Conservation (phyloP, 2,329 filamentous ascomycete species). For the Pseudogymnoascus sp. region DNA sequence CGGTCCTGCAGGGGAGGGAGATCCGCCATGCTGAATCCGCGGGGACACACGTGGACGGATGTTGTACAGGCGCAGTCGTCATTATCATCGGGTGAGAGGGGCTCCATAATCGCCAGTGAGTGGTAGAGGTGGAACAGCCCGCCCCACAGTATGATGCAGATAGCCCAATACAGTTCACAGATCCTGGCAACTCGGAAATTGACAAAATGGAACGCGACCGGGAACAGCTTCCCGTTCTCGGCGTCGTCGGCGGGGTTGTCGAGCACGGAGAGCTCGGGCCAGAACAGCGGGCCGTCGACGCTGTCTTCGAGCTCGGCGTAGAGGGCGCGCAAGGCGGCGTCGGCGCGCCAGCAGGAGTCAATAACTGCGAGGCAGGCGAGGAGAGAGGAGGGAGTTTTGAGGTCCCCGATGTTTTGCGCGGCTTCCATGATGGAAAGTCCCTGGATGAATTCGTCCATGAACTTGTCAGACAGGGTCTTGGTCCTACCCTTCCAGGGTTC, state of each 20-base stretch:
- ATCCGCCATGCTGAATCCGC: slow-evolving; percentile 13
- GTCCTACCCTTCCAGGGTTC: slow-evolving; percentile 25
- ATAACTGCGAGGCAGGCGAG: slow-evolving; percentile 19
- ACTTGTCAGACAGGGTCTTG: slow-evolving; percentile 24
- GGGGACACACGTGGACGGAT: background rate
- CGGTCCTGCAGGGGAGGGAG: slow-evolving; percentile 25
- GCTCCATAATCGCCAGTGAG: slow-evolving; percentile 19
- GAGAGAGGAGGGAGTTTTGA: slow-evolving; percentile 17
- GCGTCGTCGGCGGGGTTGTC: slow-evolving; percentile 10
- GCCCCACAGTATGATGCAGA: slow-evolving; percentile 29
- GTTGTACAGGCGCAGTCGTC: slow-evolving; percentile 2
- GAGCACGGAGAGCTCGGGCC: slow-evolving; percentile 23
- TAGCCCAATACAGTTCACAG: slow-evolving; percentile 30
- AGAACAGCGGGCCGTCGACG: slow-evolving; percentile 25
- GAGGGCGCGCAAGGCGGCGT: slow-evolving; percentile 22
- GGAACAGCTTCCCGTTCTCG: slow-evolving; percentile 22
- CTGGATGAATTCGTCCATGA: slow-evolving; percentile 28
- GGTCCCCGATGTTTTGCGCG: slow-evolving; percentile 15
- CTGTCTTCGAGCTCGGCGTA: slow-evolving; percentile 22
- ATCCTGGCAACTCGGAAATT: slow-evolving; percentile 24
- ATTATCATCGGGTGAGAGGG: slow-evolving; percentile 3
- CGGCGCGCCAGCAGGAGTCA: slow-evolving; percentile 26
- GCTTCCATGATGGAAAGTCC: slow-evolving; percentile 24
- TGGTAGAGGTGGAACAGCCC: slow-evolving; percentile 29
- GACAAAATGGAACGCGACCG: slow-evolving; percentile 27